A percentile compares a stretch with the other conserved stretches of the same genome.
Conservation (phyloP, 2,329 filamentous ascomycete genomes). For the Bipolaris bicolor region DNA sequence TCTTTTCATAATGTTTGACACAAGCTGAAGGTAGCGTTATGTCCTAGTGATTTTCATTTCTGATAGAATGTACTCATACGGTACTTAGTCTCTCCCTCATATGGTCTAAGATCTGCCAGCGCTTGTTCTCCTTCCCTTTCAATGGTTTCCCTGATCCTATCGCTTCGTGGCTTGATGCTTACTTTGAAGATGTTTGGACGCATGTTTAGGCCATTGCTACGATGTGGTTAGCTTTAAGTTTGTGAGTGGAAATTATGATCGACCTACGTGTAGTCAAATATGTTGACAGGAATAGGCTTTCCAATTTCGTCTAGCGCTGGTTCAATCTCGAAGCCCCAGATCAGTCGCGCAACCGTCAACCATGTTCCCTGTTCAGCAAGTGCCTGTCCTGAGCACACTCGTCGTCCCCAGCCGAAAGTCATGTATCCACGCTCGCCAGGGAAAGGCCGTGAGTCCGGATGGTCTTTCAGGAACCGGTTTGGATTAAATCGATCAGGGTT, state of each 20-base stretch:
- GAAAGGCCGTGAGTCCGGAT: constrained; percentile 39
- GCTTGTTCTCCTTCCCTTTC: constrained; percentile 61
- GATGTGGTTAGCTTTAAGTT: constrained; percentile 8
- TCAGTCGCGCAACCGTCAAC: constrained; percentile 62
- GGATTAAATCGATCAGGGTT: constrained; percentile 49
- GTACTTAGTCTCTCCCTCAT: constrained; percentile 64
- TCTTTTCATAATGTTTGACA: too few species aligned
- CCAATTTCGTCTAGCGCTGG: constrained; percentile 52
- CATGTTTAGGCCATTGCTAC: constrained; percentile 64
- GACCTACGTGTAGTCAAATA: constrained; percentile 61
- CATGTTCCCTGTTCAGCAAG: constrained; percentile 66
- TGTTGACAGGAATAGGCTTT: constrained; percentile 60
- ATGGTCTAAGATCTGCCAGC: constrained; percentile 58
- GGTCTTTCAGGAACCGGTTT: constrained; percentile 34
- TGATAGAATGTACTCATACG: constrained; percentile 53
- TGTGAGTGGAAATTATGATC: neutral
- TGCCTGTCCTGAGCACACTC: constrained; percentile 65
- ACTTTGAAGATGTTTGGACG: constrained; percentile 63
- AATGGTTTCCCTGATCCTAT: constrained; percentile 58
- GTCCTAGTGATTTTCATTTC: constrained; percentile 3
- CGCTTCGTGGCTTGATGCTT: constrained; percentile 58
- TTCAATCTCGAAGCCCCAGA: constrained; percentile 64
- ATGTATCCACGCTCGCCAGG: constrained; percentile 59
- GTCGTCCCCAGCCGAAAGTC: constrained; percentile 62
- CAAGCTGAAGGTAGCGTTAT: neutral